Evolutionary conservation across 176 grass and related monocot species (phyloP), one percentile per base, ranked within the genome.

Genomic region (Areca catechu): DNA sequence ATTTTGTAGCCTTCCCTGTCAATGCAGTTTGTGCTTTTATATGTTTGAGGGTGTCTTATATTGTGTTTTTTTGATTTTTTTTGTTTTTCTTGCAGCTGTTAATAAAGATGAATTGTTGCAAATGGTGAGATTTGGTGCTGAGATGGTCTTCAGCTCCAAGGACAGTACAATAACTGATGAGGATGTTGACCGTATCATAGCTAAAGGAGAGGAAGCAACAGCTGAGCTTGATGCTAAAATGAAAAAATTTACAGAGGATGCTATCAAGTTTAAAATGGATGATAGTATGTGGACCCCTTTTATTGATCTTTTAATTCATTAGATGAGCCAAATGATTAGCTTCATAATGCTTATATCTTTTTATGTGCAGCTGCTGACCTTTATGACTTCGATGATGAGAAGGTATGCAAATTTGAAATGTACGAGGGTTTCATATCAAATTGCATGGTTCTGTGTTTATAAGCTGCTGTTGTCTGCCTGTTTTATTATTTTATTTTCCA

Each of bases 191-290:
- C 76, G 84, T 22, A 98, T 98, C 73, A 98, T 98, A 57, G 93
- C 88, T 34, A 98, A 92, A 82, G 93, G 93, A 67, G 93, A 98
- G 75, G 88, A 98, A 60, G 70, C 87, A 69, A 98, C 81, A 70
- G 93, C 93, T 66, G 93, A 89, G 49, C 87, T 98, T 75, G 88
- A 98, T 51, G 93, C 78, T 1, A 98, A 98, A 79, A 98, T 98
- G 93, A 98, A 98, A 78, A 98, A 83, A 56, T 98, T 98, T 67
- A 98, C 93, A 48, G 93, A 98, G 75, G 93, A 98, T 78, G 93
- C 93, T 3, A 92, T 98, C 51, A 85, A 98, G 68, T 92, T 98
- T 71, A 98, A 98, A 71, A 98, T 98, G 93, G 93, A 98, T 72
- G 84, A 98, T 22, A 92, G 93, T 98, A 92, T 58, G 83, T 48